phyloP scores from a whole-genome alignment of 306 rosid genomes.

The Pyrus communis region DNA sequence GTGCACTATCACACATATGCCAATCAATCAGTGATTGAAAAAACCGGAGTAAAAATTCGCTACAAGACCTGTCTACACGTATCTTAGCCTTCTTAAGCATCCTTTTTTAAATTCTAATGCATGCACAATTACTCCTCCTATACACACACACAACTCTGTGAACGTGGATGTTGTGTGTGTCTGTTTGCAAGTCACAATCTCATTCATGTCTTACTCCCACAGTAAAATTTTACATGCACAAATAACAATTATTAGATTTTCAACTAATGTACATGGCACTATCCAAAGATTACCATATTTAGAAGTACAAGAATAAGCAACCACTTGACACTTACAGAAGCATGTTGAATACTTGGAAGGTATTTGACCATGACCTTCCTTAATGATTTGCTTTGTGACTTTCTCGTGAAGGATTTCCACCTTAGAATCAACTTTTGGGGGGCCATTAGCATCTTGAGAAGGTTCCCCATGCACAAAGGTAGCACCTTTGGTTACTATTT shows the following conservation, averaged over 20 bases:
- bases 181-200: neutral
- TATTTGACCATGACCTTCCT: constrained; percentile 79
- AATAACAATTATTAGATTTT: neutral
- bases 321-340: constrained; percentile 53
- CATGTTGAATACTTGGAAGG: constrained; percentile 92
- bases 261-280: neutral
- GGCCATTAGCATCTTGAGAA: constrained; percentile 35
- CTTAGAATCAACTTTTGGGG: constrained; percentile 75
- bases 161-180: neutral
- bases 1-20: constrained; percentile 50
- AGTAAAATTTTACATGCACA: neutral
- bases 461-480: constrained; percentile 60
- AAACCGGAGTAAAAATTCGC: neutral
- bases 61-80: neutral
- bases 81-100: too few relatives aligned
- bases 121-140: neutral
- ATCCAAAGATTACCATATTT: neutral
- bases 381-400: constrained; percentile 71
- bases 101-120: neutral
- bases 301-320: neutral
- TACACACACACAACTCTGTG: too few relatives aligned
- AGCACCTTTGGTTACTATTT: constrained; percentile 38
- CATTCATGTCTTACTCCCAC: neutral
- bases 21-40: neutral
- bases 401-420: constrained; percentile 72